Base-by-base conservation (phyloP, 305 asterid genomes). In the Fraxinus latifolia region DNA sequence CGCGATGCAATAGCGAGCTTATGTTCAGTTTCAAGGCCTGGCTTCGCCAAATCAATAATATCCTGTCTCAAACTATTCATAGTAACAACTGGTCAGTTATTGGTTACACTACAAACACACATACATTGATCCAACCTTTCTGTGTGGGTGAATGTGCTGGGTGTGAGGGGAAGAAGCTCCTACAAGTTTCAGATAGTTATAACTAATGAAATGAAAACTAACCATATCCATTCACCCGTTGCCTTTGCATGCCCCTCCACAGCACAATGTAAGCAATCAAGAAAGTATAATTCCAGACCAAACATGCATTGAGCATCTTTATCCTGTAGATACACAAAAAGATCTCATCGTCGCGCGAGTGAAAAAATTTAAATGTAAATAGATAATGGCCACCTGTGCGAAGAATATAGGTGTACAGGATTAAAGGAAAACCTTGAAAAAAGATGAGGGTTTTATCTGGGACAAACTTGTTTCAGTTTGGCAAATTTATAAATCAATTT, bases 211-310 rank as follows among this genome's bases (percentile, higher is more conserved):
- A 82, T 37, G 79, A 53, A 76, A 80, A 89, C 95, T 83, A 77
- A 95, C 99, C 94, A 88, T 82, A 83, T 88, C 98, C 98, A 95
- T 94, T 95, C 99, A 67, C 96, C 97, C 3, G 99, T 93, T 62
- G 90, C 94, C 81, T 83, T 87, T 53, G 99, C 99, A 60, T 93
- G 98, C 78, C 89, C 84, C 92, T 94, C 98, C 88, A 93, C 96
- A 4, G 92, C 91, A 84, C 89, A 79, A 83, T 93, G 86, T 29
- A 95, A 88, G 84, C 96, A 92, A 87, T 95, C 98, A 80, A 95
- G 93, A 86, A 91, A 87, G 87, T 89, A 95, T 86, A 95, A 85
- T 67, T 86, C 90, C 89, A 94, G 85, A 32, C 98, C 99, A 3
- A 90, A 93, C 91, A 86, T 92, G 90, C 95, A 91, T 81, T 95